Conservation (phyloP, 1,284 basidiomycete species). For the Singerocomus inundabilis region DNA sequence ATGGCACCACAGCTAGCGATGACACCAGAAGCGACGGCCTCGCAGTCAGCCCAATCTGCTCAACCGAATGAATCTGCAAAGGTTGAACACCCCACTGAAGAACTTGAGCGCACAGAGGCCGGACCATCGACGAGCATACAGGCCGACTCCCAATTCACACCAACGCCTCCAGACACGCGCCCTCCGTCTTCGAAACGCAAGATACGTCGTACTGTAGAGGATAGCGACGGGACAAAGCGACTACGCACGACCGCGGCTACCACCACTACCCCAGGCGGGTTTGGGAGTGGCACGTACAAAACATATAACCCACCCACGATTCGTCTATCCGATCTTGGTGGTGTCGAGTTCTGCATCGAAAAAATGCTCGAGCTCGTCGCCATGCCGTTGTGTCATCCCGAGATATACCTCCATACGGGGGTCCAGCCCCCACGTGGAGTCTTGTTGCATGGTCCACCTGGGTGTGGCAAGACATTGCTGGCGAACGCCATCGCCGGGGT, state of each 20-base stretch:
- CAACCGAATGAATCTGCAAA: slow-evolving; percentile 3
- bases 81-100: background rate
- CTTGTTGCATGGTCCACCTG: slow-evolving; percentile 91
- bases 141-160: background rate
- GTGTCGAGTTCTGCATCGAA: slow-evolving; percentile 82
- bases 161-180: slow-evolving; percentile 19
- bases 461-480: slow-evolving; percentile 93
- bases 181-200: slow-evolving; percentile 53
- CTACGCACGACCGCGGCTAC: slow-evolving; percentile 45
- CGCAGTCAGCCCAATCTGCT: slow-evolving; percentile 30
- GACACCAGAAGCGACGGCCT: slow-evolving; percentile 9
- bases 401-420: slow-evolving; percentile 92
- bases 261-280: background rate
- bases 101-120: slow-evolving; percentile 6
- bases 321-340: slow-evolving; percentile 84
- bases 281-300: slow-evolving; percentile 34
- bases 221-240: slow-evolving; percentile 53
- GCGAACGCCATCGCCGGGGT: slow-evolving; percentile 94
- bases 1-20: slow-evolving; percentile 19
- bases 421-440: slow-evolving; percentile 94
- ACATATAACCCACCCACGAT: slow-evolving; percentile 67
- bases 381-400: slow-evolving; percentile 92
- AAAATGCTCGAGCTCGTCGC: slow-evolving; percentile 95
- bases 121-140: slow-evolving; percentile 15
- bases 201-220: slow-evolving; percentile 44